phyloP scores from a whole-genome alignment of 441 rosid genomes.

The Caryocar brasiliense region DNA sequence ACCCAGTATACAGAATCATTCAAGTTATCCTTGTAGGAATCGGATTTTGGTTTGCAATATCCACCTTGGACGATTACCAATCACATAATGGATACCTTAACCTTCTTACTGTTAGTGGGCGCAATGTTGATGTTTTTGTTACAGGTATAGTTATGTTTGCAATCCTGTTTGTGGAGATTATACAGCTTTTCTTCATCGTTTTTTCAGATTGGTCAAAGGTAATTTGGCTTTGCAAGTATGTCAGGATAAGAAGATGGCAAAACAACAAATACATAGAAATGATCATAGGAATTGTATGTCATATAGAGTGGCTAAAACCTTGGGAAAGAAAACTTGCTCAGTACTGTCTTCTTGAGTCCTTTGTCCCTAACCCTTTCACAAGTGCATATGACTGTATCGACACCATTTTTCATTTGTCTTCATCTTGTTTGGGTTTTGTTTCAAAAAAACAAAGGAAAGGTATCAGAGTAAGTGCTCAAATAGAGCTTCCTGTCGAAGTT shows the following conservation, averaged over 20 bases:
- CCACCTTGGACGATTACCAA: not conserved
- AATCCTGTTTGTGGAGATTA: not conserved
- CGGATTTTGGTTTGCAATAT: not conserved
- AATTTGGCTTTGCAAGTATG: not conserved
- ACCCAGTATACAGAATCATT: not conserved
- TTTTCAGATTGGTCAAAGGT: not conserved
- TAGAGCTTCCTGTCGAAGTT: too few relatives aligned
- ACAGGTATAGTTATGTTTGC: not conserved
- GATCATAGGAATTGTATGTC: not conserved
- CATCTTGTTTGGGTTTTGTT: too few relatives aligned
- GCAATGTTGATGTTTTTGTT: not conserved
- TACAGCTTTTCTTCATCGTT: not conserved
- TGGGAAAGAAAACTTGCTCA: too few relatives aligned
- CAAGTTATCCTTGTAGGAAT: not conserved
- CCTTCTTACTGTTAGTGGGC: too few relatives aligned
- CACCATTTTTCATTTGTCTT: too few relatives aligned
- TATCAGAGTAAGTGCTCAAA: too few relatives aligned
- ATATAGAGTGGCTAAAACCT: too few relatives aligned
- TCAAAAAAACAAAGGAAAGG: too few relatives aligned
- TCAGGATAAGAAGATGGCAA: not conserved
- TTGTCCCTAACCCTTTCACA: too few relatives aligned
- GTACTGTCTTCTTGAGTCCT: too few relatives aligned
- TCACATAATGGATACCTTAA: not conserved
- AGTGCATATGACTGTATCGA: too few relatives aligned
- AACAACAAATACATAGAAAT: not conserved